A percentile compares a stretch with the other conserved stretches of the same genome.
Evolutionary conservation across 371 early-diverging fungal genomes (phyloP).

Genomic region (Dinochytrium kinnereticum): DNA sequence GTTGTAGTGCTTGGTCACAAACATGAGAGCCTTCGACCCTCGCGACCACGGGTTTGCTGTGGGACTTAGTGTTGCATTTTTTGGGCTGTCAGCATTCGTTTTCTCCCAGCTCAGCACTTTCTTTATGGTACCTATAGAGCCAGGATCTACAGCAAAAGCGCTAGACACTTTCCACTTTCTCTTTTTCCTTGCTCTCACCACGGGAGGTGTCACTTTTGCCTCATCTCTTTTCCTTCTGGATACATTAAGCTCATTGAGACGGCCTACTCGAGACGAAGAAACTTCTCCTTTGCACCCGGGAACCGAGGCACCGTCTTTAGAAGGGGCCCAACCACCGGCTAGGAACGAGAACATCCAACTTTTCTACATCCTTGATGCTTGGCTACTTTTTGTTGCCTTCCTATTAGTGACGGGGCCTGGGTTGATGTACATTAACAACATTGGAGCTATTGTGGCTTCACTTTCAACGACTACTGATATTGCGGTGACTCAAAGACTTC

Average conservation of each 20-base stretch:
- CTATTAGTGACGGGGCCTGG: slow-evolving; percentile 46
- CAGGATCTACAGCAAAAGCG: neutral
- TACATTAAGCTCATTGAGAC: neutral
- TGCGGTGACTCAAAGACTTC: slow-evolving; percentile 27
- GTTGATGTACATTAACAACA: slow-evolving; percentile 64
- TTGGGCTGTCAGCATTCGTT: slow-evolving; percentile 72
- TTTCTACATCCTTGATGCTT: slow-evolving; percentile 36
- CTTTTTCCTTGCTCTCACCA: slow-evolving; percentile 44
- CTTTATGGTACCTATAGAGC: slow-evolving; percentile 42
- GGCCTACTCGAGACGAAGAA: neutral
- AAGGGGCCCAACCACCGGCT: neutral
- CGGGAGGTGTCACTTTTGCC: slow-evolving; percentile 28
- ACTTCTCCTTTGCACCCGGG: neutral
- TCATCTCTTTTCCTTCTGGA: slow-evolving; percentile 1
- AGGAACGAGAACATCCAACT: neutral
- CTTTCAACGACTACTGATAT: slow-evolving; percentile 22
- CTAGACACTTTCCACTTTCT: slow-evolving; percentile 3
- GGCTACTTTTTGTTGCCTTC: slow-evolving; percentile 40
- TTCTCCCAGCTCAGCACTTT: slow-evolving; percentile 64
- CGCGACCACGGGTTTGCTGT: slow-evolving; percentile 65
- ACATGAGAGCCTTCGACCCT: slow-evolving; percentile 63
- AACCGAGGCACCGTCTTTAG: no score
- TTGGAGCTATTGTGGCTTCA: slow-evolving; percentile 42
- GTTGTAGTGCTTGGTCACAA: slow-evolving; percentile 55
- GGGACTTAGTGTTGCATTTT: slow-evolving; percentile 65